These are phyloP conservation scores for Lathyrus oleraceus DNA, from an alignment of 306 rosid species.

Conservation along the genomic window DNA sequence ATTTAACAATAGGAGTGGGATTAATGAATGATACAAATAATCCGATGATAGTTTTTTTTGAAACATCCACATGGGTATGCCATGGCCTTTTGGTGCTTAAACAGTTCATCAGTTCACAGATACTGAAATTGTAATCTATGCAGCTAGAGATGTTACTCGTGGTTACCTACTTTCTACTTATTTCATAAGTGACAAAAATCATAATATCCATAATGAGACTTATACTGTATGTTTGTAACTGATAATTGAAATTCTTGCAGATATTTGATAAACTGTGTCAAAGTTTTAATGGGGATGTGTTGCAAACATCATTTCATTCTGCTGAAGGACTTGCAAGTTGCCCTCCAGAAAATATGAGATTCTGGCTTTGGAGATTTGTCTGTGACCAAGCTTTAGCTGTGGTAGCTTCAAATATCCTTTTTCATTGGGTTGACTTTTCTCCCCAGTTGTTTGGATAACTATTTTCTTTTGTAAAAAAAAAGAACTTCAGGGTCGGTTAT, in stretches of 20 bases:
- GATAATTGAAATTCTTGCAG: slow-evolving; percentile 58
- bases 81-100: slow-evolving; percentile 14
- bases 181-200: slow-evolving; percentile 2
- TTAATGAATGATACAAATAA: slow-evolving; percentile 14
- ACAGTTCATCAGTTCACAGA: slow-evolving; percentile 12
- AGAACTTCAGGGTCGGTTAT: neutral
- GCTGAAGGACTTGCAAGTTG: slow-evolving; percentile 89
- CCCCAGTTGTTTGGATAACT: slow-evolving; percentile 19
- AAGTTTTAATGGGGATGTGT: slow-evolving; percentile 87
- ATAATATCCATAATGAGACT: slow-evolving; percentile 16
- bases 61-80: slow-evolving; percentile 17
- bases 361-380: slow-evolving; percentile 84
- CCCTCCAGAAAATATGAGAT: slow-evolving; percentile 59
- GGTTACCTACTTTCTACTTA: slow-evolving; percentile 12
- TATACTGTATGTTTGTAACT: slow-evolving; percentile 14
- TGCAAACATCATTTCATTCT: slow-evolving; percentile 87
- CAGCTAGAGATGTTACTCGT: neutral
- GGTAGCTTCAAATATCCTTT: slow-evolving; percentile 95
- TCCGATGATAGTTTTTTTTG: slow-evolving; percentile 1
- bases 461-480: slow-evolving; percentile 25
- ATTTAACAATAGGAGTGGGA: slow-evolving; percentile 17
- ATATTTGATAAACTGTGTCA: slow-evolving; percentile 97
- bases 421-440: slow-evolving; percentile 19
- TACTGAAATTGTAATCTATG: slow-evolving; percentile 24
- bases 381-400: slow-evolving; percentile 76